Percentiles rank a stretch among this genome's conserved stretches.
Evolutionary conservation across 2,329 filamentous ascomycete genomes (phyloP).

Genomic region (Paecilomyces fulvus): DNA sequence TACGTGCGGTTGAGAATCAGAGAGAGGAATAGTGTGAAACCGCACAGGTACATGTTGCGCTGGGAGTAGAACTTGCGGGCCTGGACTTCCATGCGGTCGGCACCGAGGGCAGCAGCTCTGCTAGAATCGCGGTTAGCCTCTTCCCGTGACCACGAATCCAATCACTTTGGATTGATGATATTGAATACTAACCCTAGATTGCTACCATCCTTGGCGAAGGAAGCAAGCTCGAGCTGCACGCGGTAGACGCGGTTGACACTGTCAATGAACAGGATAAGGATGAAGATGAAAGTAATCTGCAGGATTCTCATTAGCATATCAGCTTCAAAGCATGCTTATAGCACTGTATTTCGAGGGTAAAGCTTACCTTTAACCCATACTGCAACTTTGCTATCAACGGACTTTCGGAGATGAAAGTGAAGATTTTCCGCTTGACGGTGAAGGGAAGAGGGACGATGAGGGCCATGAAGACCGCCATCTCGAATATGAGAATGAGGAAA

Average conservation of each 20-base stretch:
- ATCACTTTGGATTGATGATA: constrained; percentile 3
- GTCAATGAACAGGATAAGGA: constrained; percentile 94
- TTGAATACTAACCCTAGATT: constrained; percentile 42
- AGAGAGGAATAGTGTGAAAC: constrained; percentile 97
- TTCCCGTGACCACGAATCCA: not conserved
- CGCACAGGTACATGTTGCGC: constrained; percentile 99
- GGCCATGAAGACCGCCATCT: constrained; percentile 43
- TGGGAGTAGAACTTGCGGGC: constrained; percentile 99
- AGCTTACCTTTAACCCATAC: constrained; percentile 78
- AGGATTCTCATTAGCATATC: constrained; percentile 6
- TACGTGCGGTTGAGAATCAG: constrained; percentile 98
- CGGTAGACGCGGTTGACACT: constrained; percentile 95
- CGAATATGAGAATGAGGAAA: constrained; percentile 41
- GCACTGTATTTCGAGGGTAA: not conserved
- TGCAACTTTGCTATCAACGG: constrained; percentile 81
- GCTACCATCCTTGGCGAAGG: constrained; percentile 56
- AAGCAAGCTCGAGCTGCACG: constrained; percentile 78
- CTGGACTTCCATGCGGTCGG: constrained; percentile 96
- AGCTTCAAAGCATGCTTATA: not conserved
- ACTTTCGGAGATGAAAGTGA: constrained; percentile 92
- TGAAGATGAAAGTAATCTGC: constrained; percentile 95
- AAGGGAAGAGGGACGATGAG: constrained; percentile 76
- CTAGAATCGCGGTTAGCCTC: constrained; percentile 11
- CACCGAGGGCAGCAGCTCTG: constrained; percentile 67
- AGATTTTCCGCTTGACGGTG: constrained; percentile 73